phyloP scores from a whole-genome alignment of 2,329 filamentous ascomycete genomes.

The Cladophialophora bantiana region DNA sequence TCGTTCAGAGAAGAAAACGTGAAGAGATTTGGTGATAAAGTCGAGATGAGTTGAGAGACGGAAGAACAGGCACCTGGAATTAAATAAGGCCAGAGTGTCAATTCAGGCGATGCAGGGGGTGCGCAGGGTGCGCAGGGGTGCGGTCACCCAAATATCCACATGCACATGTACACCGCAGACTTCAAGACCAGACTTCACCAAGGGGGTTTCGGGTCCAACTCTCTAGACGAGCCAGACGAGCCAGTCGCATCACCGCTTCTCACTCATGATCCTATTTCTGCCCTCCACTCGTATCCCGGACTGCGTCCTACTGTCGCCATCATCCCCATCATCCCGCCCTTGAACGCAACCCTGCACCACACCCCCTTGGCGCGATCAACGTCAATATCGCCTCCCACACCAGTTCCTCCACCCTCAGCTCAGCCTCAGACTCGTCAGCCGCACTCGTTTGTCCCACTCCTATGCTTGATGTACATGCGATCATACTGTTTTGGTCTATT shows the following conservation, averaged over 20 bases:
- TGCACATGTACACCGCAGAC: not conserved
- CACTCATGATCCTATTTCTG: conserved; percentile 27
- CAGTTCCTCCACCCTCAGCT: conserved; percentile 28
- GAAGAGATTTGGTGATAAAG: conserved; percentile 22
- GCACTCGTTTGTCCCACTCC: conserved; percentile 23
- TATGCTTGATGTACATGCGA: conserved; percentile 8
- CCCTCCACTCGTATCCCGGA: conserved; percentile 22
- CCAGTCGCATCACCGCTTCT: conserved; percentile 8
- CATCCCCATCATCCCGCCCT: conserved; percentile 26
- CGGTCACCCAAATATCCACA: not conserved
- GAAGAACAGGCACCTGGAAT: conserved; percentile 33
- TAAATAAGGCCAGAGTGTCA: conserved; percentile 39
- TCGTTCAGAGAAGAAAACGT: conserved; percentile 1
- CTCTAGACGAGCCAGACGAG: not conserved
- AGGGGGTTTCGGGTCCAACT: conserved; percentile 1
- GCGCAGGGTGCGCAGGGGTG: not conserved
- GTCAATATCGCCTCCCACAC: conserved; percentile 21
- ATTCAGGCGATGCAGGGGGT: conserved; percentile 23
- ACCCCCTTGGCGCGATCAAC: not conserved
- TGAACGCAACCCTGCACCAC: not conserved
- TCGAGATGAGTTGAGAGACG: conserved; percentile 5
- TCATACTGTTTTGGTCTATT: conserved; percentile 7
- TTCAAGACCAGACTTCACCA: not conserved
- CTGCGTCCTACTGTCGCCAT: conserved; percentile 15
- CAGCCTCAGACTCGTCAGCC: conserved; percentile 36